Percentiles rank a stretch among this genome's conserved stretches.
phyloP scores from a whole-genome alignment of 371 early-diverging fungal genomes.

The Mucor lusitanicus region DNA sequence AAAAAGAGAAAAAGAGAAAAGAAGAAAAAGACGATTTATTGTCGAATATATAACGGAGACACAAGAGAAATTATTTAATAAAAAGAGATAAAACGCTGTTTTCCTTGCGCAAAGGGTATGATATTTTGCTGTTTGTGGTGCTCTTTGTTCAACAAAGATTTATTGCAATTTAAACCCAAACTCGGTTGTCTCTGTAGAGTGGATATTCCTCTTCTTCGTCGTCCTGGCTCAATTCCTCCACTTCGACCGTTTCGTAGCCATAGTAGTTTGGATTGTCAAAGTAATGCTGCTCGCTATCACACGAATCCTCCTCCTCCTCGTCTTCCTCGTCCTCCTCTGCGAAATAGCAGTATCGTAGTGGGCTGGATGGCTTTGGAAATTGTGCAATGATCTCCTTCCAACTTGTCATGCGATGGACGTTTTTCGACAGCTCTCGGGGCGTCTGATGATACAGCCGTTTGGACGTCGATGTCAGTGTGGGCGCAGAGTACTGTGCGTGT shows the following conservation, averaged over 20 bases:
- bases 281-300: background rate
- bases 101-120: background rate
- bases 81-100: conserved; percentile 1
- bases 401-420: conserved; percentile 44
- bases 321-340: conserved; percentile 10
- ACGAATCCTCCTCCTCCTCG: conserved; percentile 2
- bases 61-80: conserved; percentile 1
- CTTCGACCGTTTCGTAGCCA: conserved; percentile 29
- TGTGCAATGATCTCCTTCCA: conserved; percentile 53
- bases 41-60: background rate
- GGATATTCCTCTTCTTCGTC: conserved; percentile 12
- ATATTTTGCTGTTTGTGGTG: background rate
- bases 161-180: conserved; percentile 21
- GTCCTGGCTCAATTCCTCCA: conserved; percentile 30
- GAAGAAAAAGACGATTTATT: background rate
- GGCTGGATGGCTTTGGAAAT: conserved; percentile 54
- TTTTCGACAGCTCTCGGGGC: conserved; percentile 31
- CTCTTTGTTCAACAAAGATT: conserved; percentile 2
- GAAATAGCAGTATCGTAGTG: conserved; percentile 41
- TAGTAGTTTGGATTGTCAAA: background rate
- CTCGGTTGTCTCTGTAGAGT: conserved; percentile 17
- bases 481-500: background rate
- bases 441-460: conserved; percentile 15
- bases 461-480: conserved; percentile 19
- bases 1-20: conserved; percentile 6